Evolutionary conservation across 345 rosid species (phyloP).

Genomic region (Camelina laxa): DNA sequence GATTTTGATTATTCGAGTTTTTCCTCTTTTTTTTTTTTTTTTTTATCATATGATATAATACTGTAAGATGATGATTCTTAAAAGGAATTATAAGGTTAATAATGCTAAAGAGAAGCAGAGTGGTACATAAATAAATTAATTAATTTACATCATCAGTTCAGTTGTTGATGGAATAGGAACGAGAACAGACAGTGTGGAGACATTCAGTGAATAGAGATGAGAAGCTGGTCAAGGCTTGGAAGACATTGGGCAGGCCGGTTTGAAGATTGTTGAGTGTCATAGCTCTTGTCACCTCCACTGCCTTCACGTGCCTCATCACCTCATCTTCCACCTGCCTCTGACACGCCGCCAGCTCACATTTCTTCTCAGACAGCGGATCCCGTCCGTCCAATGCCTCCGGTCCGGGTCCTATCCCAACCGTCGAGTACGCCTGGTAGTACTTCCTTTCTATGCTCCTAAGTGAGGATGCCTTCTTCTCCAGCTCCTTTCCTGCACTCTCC

Average conservation of each 20-base stretch:
- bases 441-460: slow-evolving; percentile 85
- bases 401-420: slow-evolving; percentile 76
- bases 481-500: slow-evolving; percentile 76
- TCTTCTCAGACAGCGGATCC: slow-evolving; percentile 85
- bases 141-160: slow-evolving; percentile 6
- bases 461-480: slow-evolving; percentile 88
- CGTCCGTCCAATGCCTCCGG: slow-evolving; percentile 73
- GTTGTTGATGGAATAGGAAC: slow-evolving; percentile 65
- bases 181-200: slow-evolving; percentile 64
- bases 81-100: too few species aligned
- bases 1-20: neutral
- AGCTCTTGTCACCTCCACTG: slow-evolving; percentile 85
- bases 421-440: slow-evolving; percentile 86
- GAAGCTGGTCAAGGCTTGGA: slow-evolving; percentile 82
- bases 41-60: too few species aligned
- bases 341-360: slow-evolving; percentile 73
- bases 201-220: slow-evolving; percentile 68
- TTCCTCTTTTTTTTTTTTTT: too few species aligned
- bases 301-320: slow-evolving; percentile 80
- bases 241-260: slow-evolving; percentile 90
- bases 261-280: slow-evolving; percentile 84
- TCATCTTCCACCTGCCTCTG: slow-evolving; percentile 89
- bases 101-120: neutral
- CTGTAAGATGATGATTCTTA: too few species aligned
- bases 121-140: neutral